Evolutionary conservation across 2,329 filamentous ascomycete genomes (phyloP).

Genomic region (Fusarium sp.): DNA sequence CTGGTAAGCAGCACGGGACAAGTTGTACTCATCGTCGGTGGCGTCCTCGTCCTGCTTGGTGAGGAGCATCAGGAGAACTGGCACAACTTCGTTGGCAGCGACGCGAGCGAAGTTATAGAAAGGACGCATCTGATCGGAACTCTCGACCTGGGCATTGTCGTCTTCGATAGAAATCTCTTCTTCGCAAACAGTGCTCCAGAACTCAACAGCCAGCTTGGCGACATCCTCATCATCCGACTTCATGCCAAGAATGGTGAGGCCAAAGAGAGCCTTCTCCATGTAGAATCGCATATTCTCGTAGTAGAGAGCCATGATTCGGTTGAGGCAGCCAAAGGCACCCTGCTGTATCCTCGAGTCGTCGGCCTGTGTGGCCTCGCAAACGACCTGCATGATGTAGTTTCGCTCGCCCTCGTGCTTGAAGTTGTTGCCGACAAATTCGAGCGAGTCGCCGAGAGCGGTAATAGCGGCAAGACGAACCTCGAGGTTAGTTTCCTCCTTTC

Average conservation of each 20-base stretch:
- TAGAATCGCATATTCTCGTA: constrained; percentile 99
- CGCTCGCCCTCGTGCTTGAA: constrained; percentile 99
- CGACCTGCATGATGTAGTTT: constrained; percentile 99
- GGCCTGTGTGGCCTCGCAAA: constrained; percentile 98
- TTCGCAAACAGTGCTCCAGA: constrained; percentile 99
- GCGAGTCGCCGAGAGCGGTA: constrained; percentile 91
- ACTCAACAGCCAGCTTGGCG: constrained; percentile 96
- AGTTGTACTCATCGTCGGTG: constrained; percentile 95
- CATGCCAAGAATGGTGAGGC: constrained; percentile 97
- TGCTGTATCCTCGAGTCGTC: constrained; percentile 92
- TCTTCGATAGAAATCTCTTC: constrained; percentile 98
- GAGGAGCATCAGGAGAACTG: constrained; percentile 86
- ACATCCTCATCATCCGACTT: constrained; percentile 98
- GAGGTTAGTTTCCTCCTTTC: constrained; percentile 92
- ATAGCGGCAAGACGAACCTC: constrained; percentile 95
- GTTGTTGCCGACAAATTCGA: constrained; percentile 97
- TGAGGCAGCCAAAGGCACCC: constrained; percentile 94
- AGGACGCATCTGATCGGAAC: constrained; percentile 83
- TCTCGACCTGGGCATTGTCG: constrained; percentile 83
- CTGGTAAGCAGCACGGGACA: constrained; percentile 94
- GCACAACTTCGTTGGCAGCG: constrained; percentile 92
- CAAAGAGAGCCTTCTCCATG: constrained; percentile 99
- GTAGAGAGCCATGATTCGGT: constrained; percentile 98
- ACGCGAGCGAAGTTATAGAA: constrained; percentile 97
- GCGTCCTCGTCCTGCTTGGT: constrained; percentile 99